A percentile compares a stretch with the other conserved stretches of the same genome.
phyloP scores from a whole-genome alignment of 805 yeast species.

The Zygosaccharomyces siamensis region DNA sequence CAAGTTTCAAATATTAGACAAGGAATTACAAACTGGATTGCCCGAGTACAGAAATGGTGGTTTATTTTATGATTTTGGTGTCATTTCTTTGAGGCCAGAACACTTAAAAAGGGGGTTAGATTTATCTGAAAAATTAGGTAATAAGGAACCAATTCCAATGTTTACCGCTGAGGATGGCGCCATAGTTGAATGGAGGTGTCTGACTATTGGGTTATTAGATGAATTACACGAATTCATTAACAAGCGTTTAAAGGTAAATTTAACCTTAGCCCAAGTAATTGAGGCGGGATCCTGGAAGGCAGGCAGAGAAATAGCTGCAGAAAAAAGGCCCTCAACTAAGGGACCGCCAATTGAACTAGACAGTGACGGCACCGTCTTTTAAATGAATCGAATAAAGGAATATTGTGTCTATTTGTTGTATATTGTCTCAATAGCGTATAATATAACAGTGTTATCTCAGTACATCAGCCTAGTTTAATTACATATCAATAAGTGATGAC shows the following conservation, averaged over 20 bases:
- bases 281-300: slow-evolving; percentile 70
- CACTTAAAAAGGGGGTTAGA: slow-evolving; percentile 37
- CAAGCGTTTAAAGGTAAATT: slow-evolving; percentile 37
- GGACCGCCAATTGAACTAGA: slow-evolving; percentile 62
- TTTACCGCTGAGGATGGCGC: slow-evolving; percentile 52
- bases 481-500: slow-evolving; percentile 4
- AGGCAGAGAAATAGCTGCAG: slow-evolving; percentile 56
- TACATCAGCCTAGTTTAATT: slow-evolving; percentile 2
- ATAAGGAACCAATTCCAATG: slow-evolving; percentile 40
- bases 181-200: slow-evolving; percentile 65
- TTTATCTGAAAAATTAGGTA: slow-evolving; percentile 30
- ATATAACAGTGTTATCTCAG: background rate
- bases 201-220: slow-evolving; percentile 55
- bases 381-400: slow-evolving; percentile 7
- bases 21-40: slow-evolving; percentile 47
- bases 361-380: slow-evolving; percentile 65
- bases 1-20: slow-evolving; percentile 36
- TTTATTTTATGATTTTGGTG: slow-evolving; percentile 51
- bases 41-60: slow-evolving; percentile 68
- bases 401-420: background rate
- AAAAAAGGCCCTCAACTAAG: slow-evolving; percentile 42
- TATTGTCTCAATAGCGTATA: slow-evolving; percentile 3
- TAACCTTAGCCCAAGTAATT: slow-evolving; percentile 52
- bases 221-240: slow-evolving; percentile 49
- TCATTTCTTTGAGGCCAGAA: slow-evolving; percentile 45